Evolutionary conservation across 1,284 basidiomycete genomes (phyloP).

Genomic region (Fomes fomentarius): DNA sequence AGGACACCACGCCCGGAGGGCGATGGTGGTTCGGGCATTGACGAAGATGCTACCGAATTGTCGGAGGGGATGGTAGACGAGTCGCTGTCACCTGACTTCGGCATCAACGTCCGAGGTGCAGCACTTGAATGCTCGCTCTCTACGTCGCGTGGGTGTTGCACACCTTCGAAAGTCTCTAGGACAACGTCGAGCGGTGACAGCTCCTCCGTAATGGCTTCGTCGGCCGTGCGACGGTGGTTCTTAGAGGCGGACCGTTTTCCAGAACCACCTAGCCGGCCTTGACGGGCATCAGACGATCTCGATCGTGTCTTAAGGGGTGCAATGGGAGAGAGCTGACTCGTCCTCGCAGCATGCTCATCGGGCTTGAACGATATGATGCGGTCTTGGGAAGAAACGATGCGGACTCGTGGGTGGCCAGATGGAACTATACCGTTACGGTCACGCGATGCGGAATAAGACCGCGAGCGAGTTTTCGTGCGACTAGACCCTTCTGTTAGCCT

Average conservation of each 20-base stretch:
- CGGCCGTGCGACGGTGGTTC: too few relatives aligned
- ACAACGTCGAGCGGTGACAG: background rate
- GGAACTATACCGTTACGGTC: background rate
- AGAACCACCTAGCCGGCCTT: too few relatives aligned
- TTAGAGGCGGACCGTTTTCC: too few relatives aligned
- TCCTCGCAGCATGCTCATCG: background rate
- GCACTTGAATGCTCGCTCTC: too few relatives aligned
- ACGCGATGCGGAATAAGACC: background rate
- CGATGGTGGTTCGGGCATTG: slow-evolving; percentile 1
- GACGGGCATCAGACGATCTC: too few relatives aligned
- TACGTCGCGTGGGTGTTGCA: background rate
- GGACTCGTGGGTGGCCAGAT: background rate
- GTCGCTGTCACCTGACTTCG: slow-evolving; percentile 5
- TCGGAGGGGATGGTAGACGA: slow-evolving; percentile 6
- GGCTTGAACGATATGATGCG: background rate
- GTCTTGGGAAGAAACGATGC: background rate
- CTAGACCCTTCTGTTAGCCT: background rate
- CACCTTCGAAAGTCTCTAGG: background rate
- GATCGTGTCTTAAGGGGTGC: background rate
- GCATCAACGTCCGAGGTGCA: too few relatives aligned
- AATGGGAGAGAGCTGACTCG: background rate
- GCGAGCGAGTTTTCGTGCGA: background rate
- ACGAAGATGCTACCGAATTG: slow-evolving; percentile 5
- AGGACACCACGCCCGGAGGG: slow-evolving; percentile 9
- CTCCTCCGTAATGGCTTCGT: too few relatives aligned